Conservation (phyloP, 257 asterid genomes). For the Datura wrightii region DNA sequence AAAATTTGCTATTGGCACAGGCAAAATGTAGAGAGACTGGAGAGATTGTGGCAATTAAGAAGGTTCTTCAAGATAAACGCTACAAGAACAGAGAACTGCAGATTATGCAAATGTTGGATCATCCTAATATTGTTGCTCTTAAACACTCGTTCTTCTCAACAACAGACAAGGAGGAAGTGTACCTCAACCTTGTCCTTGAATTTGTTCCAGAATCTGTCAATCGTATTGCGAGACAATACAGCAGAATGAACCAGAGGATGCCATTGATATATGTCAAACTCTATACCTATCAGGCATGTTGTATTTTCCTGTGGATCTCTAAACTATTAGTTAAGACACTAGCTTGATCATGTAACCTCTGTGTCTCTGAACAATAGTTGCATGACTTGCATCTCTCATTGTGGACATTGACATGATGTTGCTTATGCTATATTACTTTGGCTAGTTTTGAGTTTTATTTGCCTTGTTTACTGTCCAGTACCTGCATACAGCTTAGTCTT, state of each 20-base stretch:
- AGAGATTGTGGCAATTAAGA: slow-evolving; percentile 94
- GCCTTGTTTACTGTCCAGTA: not conserved
- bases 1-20: slow-evolving; percentile 50
- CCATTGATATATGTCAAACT: slow-evolving; percentile 92
- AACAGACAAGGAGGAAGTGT: slow-evolving; percentile 88
- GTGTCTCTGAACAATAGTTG: not conserved
- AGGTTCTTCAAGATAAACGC: slow-evolving; percentile 98
- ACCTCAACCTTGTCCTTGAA: slow-evolving; percentile 93
- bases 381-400: not conserved
- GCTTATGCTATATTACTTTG: slow-evolving; percentile 24
- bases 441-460: slow-evolving; percentile 15
- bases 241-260: slow-evolving; percentile 88
- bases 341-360: slow-evolving; percentile 2
- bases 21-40: slow-evolving; percentile 97
- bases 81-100: slow-evolving; percentile 96
- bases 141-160: slow-evolving; percentile 93
- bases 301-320: not conserved
- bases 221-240: slow-evolving; percentile 92
- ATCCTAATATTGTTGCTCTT: slow-evolving; percentile 90
- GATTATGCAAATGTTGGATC: slow-evolving; percentile 98
- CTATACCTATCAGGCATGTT: slow-evolving; percentile 83
- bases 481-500: not conserved
- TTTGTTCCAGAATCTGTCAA: slow-evolving; percentile 95
- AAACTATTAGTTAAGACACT: not conserved
- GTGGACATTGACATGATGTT: slow-evolving; percentile 3